Evolutionary conservation across 176 grass and related monocot genomes (phyloP).

Genomic region (Olyra latifolia): DNA sequence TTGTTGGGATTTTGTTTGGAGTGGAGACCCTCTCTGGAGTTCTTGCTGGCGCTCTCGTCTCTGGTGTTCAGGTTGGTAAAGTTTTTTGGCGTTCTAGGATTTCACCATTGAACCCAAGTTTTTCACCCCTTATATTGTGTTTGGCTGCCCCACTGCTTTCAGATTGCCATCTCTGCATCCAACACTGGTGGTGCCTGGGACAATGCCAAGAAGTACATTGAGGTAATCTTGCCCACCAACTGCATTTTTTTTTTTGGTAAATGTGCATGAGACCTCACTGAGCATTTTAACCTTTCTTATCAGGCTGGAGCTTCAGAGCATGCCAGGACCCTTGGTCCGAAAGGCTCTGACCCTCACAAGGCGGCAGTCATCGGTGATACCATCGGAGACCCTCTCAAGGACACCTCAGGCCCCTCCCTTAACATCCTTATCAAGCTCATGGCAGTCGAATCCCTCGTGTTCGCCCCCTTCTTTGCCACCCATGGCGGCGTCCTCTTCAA

Average conservation of each 20-base stretch:
- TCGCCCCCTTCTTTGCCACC: slow-evolving; percentile 78
- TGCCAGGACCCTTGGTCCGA: slow-evolving; percentile 69
- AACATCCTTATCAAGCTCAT: slow-evolving; percentile 98
- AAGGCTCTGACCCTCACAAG: slow-evolving; percentile 81
- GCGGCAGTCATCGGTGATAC: slow-evolving; percentile 86
- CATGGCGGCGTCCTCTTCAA: slow-evolving; percentile 90
- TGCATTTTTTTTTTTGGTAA: background rate
- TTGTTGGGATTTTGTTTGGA: slow-evolving; percentile 78
- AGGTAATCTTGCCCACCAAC: slow-evolving; percentile 31
- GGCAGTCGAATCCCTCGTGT: slow-evolving; percentile 84
- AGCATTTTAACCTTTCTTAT: slow-evolving; percentile 20
- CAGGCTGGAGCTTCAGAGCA: slow-evolving; percentile 90
- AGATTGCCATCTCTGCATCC: slow-evolving; percentile 89
- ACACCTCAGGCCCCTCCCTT: slow-evolving; percentile 83
- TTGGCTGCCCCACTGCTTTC: background rate
- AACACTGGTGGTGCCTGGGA: slow-evolving; percentile 63
- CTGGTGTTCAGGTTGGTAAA: slow-evolving; percentile 73
- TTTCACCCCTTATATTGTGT: background rate
- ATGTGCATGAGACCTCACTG: background rate
- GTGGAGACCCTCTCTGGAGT: slow-evolving; percentile 89
- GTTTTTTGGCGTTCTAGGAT: background rate
- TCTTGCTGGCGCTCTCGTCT: slow-evolving; percentile 80
- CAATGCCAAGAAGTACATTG: slow-evolving; percentile 56
- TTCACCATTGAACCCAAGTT: background rate
- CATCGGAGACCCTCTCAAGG: slow-evolving; percentile 80